phyloP scores from a whole-genome alignment of 768 basidiomycete genomes.

The Sarcodon sp. region DNA sequence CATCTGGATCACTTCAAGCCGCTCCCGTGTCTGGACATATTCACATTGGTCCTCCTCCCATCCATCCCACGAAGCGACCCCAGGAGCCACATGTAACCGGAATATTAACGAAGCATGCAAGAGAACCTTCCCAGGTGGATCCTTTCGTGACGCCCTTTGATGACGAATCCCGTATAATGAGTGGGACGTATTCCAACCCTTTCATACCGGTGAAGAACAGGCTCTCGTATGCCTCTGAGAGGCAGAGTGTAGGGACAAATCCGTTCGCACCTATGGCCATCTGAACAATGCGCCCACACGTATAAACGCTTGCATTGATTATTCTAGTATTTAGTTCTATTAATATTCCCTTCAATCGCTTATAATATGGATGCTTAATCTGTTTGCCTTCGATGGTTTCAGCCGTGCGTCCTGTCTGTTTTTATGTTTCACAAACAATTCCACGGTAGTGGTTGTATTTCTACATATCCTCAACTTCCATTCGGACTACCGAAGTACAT shows the following conservation, averaged over 20 bases:
- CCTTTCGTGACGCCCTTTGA: constrained; percentile 77
- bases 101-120: constrained; percentile 22
- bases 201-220: constrained; percentile 6
- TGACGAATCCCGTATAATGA: constrained; percentile 35
- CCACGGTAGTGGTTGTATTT: too few species aligned
- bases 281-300: constrained; percentile 5
- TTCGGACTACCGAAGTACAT: too few species aligned
- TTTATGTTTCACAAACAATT: too few species aligned
- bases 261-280: constrained; percentile 30
- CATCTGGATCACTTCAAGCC: constrained; percentile 13
- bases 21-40: constrained; percentile 11
- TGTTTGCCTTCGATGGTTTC: too few species aligned
- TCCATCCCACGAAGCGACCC: constrained; percentile 6
- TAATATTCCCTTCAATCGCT: too few species aligned
- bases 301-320: too few species aligned
- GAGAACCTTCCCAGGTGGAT: constrained; percentile 27
- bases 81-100: not conserved
- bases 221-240: constrained; percentile 8
- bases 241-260: constrained; percentile 39
- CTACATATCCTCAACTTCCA: too few species aligned
- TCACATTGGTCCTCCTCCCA: constrained; percentile 8
- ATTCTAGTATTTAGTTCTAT: too few species aligned
- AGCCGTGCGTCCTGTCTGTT: too few species aligned
- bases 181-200: not conserved
- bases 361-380: too few species aligned